Base-by-base conservation (phyloP, 306 rosid species). In the Cercis canadensis region DNA sequence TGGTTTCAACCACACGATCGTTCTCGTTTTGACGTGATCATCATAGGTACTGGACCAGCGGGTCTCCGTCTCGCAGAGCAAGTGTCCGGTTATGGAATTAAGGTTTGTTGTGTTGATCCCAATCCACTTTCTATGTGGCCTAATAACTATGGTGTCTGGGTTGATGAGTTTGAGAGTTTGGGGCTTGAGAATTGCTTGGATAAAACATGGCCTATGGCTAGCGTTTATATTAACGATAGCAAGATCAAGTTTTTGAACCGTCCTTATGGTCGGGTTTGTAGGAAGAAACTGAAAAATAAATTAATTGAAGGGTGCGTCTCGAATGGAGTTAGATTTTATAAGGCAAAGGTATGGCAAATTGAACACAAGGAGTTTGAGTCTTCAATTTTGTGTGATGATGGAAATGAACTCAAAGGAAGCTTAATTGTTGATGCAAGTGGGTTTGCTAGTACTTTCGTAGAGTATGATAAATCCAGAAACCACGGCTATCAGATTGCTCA, bases 111-210 rank as follows among this genome's bases (percentile, higher is more conserved):
- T 32, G 82, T 90, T 60, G 98, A 92, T 67, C 97, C 98, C 17
- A 70, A 83, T 8, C 98, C 98, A 3, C 83, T 88, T 32, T 83
- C 89, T 55, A 8, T 74, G 53, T 90, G 98, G 98, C 90, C 97
- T n/a, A 92, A 88, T 60, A 92, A 92, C 69, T 90, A 92, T 13
- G 98, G 97, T 49, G 92, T 85, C 10, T 92, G 97, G 98, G 77
- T 78, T 1, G 97, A 92, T 59, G 97, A 92, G 83, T 85, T 90
- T 77, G 85, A 82, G 74, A 64, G 58, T 18, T 65, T 90, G 70
- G 87, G 80, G 6, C 90, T 90, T 31, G 80, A 85, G 13, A 76
- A 76, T 66, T 92, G 98, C 58, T 81, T 90, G 3, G 93, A 92
- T 70, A 87, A 82, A 78, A 85, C 85, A 12, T 92, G 97, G 98